A percentile compares a stretch with the other conserved stretches of the same genome.
Evolutionary conservation across 352 stramenopile species (phyloP).

Genomic region (Pythium scleroteichum): DNA sequence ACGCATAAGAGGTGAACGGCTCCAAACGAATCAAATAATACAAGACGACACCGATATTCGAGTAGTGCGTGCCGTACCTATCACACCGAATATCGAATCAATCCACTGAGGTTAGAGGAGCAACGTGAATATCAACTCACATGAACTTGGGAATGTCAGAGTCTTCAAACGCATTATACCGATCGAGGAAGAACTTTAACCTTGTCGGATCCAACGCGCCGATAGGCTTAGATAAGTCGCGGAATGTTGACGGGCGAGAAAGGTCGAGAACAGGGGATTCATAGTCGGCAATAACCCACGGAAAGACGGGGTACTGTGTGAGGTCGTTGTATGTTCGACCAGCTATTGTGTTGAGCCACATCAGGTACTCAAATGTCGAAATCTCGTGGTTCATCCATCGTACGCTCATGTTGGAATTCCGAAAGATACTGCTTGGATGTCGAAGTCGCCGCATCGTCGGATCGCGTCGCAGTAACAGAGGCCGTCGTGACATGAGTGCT

Average conservation of each 20-base stretch:
- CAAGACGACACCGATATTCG: slow-evolving; percentile 94
- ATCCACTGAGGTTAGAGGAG: not conserved
- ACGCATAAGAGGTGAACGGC: slow-evolving; percentile 95
- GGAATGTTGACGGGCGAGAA: slow-evolving; percentile 79
- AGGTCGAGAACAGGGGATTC: slow-evolving; percentile 73
- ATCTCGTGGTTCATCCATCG: slow-evolving; percentile 89
- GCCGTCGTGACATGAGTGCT: slow-evolving; percentile 57
- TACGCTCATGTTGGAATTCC: slow-evolving; percentile 67
- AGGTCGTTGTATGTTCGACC: slow-evolving; percentile 91
- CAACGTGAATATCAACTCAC: slow-evolving; percentile 33
- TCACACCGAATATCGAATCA: not conserved
- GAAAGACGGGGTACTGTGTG: slow-evolving; percentile 96
- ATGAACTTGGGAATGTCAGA: slow-evolving; percentile 88
- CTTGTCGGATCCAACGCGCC: slow-evolving; percentile 94
- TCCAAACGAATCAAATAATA: slow-evolving; percentile 99
- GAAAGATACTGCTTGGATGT: slow-evolving; percentile 80
- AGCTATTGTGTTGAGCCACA: slow-evolving; percentile 91
- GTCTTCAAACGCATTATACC: slow-evolving; percentile 92
- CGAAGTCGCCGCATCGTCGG: slow-evolving; percentile 74
- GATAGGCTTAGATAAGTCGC: slow-evolving; percentile 97
- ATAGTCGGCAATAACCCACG: slow-evolving; percentile 90
- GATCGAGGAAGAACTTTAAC: slow-evolving; percentile 92
- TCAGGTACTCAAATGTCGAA: slow-evolving; percentile 96
- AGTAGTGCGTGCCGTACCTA: slow-evolving; percentile 90
- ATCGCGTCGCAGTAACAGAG: slow-evolving; percentile 64